Percentiles rank a stretch among this genome's conserved stretches.
Evolutionary conservation across 192 early-diverging fungal genomes (phyloP).

Genomic region (Backusella liffmaniae): DNA sequence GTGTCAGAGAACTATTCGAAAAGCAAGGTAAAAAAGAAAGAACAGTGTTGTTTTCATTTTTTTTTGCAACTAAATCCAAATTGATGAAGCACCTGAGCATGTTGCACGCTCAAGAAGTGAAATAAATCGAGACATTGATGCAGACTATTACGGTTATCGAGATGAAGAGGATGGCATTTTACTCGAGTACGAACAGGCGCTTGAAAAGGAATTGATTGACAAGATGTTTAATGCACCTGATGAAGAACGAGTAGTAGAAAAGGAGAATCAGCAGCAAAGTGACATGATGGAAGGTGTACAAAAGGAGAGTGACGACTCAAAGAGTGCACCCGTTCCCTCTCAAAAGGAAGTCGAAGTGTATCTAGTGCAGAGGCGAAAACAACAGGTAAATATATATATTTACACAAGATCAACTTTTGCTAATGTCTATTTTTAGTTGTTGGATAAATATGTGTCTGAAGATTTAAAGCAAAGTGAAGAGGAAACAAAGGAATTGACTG

Average conservation of each 20-base stretch:
- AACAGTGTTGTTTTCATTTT: too few species aligned
- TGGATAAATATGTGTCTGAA: slow-evolving; percentile 51
- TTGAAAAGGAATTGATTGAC: slow-evolving; percentile 46
- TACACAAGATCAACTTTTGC: too few species aligned
- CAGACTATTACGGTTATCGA: slow-evolving; percentile 93
- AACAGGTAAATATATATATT: slow-evolving; percentile 42
- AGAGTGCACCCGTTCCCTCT: slow-evolving; percentile 56
- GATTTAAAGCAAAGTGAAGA: slow-evolving; percentile 30
- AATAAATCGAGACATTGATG: slow-evolving; percentile 78
- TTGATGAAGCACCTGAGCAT: slow-evolving; percentile 37
- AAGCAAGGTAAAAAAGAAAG: slow-evolving; percentile 53
- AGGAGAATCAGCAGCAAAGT: background rate
- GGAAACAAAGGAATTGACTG: slow-evolving; percentile 34
- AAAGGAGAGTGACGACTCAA: slow-evolving; percentile 30
- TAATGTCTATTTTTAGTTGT: slow-evolving; percentile 9
- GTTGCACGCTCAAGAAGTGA: slow-evolving; percentile 63
- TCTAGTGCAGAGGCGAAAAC: slow-evolving; percentile 68
- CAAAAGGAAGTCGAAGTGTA: slow-evolving; percentile 77
- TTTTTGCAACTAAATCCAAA: too few species aligned
- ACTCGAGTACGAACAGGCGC: slow-evolving; percentile 73
- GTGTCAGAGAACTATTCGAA: slow-evolving; percentile 90
- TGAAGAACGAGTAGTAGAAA: background rate
- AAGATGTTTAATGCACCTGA: slow-evolving; percentile 6
- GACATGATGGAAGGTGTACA: background rate
- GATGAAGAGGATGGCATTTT: slow-evolving; percentile 88